Base-by-base conservation (phyloP, 2,329 filamentous ascomycete genomes). In the Penicillium rolfsii region DNA sequence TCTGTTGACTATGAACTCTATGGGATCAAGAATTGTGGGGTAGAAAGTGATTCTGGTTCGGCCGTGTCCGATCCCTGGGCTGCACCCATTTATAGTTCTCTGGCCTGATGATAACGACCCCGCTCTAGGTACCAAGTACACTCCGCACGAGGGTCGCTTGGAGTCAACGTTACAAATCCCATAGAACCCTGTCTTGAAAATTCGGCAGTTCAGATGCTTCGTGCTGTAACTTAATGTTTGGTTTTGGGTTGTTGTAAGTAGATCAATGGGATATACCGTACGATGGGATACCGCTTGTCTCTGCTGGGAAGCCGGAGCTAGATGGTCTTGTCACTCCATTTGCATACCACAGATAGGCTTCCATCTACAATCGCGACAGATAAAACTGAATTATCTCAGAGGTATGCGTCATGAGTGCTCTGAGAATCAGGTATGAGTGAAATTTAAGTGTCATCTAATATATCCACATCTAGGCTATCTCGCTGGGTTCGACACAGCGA, bases 61-160 rank as follows among this genome's bases (percentile, higher is more conserved):
- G 48, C 28, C 26, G 26, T 12, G 16, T 30, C 36, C 40, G 48
- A 48, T 16, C 16, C 22, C 45, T 49, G n/a, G 56, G 38, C 40
- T 26, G 12, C 38, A 22, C 28, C 6, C 3, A 55, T 66, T 62
- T 64, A 66, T 66, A 61, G 43, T 59, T 57, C 38, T 50, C 5
- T 22, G 54, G 38, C 16, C 55, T 59, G 52, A 33, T 55, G 52
- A 48, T 53, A 65, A 35, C 57, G 9, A 50, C 65, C 65, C 65
- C 65, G 65, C 65, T 66, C 54, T 26, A 24, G 5, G 33, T 36
- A 41, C 43, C n/a, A 50, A 35, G 30, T 50, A 50, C 49, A 53
- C 62, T 64, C 62, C 58, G 52, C 63, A 65, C 36, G 50, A 52
- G 35, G 52, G 16, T 52, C 62, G 57, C 54, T 36, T 64, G 48